Conservation (phyloP, 2,329 filamentous ascomycete species). For the Scortechinia acanthostroma region DNA sequence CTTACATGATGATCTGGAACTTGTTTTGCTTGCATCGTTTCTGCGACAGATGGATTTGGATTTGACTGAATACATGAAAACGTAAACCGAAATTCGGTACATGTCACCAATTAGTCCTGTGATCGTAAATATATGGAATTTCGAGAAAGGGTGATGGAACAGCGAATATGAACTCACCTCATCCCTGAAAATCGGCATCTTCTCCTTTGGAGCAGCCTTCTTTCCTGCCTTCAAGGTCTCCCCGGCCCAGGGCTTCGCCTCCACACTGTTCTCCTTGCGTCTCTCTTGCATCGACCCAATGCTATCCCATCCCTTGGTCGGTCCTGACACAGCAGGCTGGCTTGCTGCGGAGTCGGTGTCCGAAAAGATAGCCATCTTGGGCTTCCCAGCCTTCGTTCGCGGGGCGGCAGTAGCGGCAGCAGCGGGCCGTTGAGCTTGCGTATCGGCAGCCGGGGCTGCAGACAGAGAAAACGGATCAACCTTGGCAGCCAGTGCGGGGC, state of each 20-base stretch:
- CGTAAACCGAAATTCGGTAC: slow-evolving; percentile 18
- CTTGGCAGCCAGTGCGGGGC: slow-evolving; percentile 79
- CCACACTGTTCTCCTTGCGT: slow-evolving; percentile 87
- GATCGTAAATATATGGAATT: slow-evolving; percentile 72
- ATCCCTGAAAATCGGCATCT: slow-evolving; percentile 92
- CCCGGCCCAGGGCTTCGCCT: slow-evolving; percentile 83
- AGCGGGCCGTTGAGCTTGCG: slow-evolving; percentile 60
- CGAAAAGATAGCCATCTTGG: slow-evolving; percentile 87
- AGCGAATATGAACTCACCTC: slow-evolving; percentile 67
- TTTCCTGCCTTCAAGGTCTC: slow-evolving; percentile 84
- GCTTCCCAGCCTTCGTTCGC: slow-evolving; percentile 59
- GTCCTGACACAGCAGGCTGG: slow-evolving; percentile 43
- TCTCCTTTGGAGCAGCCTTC: slow-evolving; percentile 68
- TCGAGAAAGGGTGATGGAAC: slow-evolving; percentile 20
- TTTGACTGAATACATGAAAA: slow-evolving; percentile 39
- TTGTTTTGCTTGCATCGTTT: slow-evolving; percentile 55
- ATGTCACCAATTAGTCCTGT: slow-evolving; percentile 80
- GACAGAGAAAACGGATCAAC: slow-evolving; percentile 70
- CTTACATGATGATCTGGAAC: slow-evolving; percentile 70
- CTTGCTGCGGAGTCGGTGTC: slow-evolving; percentile 55
- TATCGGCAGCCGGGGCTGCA: slow-evolving; percentile 32
- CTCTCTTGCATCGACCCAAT: slow-evolving; percentile 81
- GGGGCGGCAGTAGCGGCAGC: slow-evolving; percentile 36
- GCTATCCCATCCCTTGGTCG: slow-evolving; percentile 77
- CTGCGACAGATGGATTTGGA: slow-evolving; percentile 31